These are phyloP conservation scores for Shiraia bambusicola DNA, from an alignment of 2,329 filamentous ascomycete species.

Conservation along the genomic window DNA sequence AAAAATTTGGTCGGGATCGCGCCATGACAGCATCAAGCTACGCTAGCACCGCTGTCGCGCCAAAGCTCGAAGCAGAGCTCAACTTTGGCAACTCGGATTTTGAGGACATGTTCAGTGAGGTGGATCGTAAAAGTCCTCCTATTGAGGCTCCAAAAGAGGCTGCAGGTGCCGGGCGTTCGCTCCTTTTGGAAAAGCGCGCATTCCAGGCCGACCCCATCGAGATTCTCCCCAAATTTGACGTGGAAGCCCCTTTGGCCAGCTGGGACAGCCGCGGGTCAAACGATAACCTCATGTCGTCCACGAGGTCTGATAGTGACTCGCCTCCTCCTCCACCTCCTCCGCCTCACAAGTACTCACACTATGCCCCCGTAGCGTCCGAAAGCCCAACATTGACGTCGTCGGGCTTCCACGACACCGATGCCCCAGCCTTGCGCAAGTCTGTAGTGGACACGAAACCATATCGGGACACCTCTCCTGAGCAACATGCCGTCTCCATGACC, in stretches of 20 bases:
- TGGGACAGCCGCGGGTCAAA: constrained; percentile 55
- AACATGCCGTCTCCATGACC: constrained; percentile 25
- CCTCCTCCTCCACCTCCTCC: constrained; percentile 37
- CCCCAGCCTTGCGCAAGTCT: constrained; percentile 31
- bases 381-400: constrained; percentile 32
- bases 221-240: constrained; percentile 46
- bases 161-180: constrained; percentile 35
- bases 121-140: constrained; percentile 35
- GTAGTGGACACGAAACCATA: constrained; percentile 25
- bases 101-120: constrained; percentile 54
- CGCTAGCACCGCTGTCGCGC: constrained; percentile 54
- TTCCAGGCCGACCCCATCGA: constrained; percentile 48
- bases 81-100: constrained; percentile 38
- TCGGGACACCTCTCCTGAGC: constrained; percentile 27
- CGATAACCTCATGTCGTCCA: constrained; percentile 52
- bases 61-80: constrained; percentile 50
- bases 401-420: constrained; percentile 32
- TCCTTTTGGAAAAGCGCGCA: constrained; percentile 38
- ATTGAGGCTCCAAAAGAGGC: constrained; percentile 27
- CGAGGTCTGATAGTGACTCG: constrained; percentile 39
- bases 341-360: constrained; percentile 37
- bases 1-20: constrained; percentile 23
- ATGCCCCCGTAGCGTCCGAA: constrained; percentile 37
- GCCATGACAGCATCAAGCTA: constrained; percentile 54
- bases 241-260: constrained; percentile 54